Evolutionary conservation across 805 yeast genomes (phyloP).

Genomic region (Kuraishia cidri): DNA sequence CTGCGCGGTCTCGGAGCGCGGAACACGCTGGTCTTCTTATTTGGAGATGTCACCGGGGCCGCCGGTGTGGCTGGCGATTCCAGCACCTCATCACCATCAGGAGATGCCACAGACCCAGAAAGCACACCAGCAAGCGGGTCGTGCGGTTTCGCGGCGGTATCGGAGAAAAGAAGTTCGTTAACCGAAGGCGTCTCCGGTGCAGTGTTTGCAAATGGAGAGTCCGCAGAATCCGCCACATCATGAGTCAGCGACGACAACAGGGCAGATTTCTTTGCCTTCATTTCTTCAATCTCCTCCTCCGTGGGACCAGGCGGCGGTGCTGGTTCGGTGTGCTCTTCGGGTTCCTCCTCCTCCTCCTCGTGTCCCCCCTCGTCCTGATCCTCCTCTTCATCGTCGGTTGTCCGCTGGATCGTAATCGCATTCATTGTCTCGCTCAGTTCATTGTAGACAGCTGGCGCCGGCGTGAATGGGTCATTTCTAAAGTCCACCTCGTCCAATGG

Average conservation of each 20-base stretch:
- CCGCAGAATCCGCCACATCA: slow-evolving; percentile 20
- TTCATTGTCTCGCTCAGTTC: slow-evolving; percentile 4
- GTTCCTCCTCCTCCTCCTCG: slow-evolving; percentile 4
- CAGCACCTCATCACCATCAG: slow-evolving; percentile 6
- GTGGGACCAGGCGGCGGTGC: neutral
- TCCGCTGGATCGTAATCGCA: too few relatives aligned
- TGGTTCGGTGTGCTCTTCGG: neutral
- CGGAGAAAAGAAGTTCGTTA: slow-evolving; percentile 1
- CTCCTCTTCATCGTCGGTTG: slow-evolving; percentile 10
- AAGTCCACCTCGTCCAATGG: slow-evolving; percentile 1
- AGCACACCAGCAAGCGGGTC: slow-evolving; percentile 9
- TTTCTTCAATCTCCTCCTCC: slow-evolving; percentile 5
- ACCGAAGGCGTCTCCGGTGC: too few relatives aligned
- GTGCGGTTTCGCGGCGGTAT: too few relatives aligned
- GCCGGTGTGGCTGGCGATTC: slow-evolving; percentile 5
- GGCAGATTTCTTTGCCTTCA: slow-evolving; percentile 23
- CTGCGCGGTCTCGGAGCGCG: slow-evolving; percentile 39
- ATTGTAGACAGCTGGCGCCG: too few relatives aligned
- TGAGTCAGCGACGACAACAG: slow-evolving; percentile 33
- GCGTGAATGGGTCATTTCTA: neutral
- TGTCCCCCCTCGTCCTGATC: slow-evolving; percentile 8
- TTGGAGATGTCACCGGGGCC: slow-evolving; percentile 21
- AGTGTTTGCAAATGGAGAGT: too few relatives aligned
- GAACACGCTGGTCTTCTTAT: slow-evolving; percentile 29
- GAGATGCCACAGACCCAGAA: too few relatives aligned